These are phyloP conservation scores for Xylaria longipes DNA, from an alignment of 495 filamentous ascomycete genomes.

Conservation along the genomic window DNA sequence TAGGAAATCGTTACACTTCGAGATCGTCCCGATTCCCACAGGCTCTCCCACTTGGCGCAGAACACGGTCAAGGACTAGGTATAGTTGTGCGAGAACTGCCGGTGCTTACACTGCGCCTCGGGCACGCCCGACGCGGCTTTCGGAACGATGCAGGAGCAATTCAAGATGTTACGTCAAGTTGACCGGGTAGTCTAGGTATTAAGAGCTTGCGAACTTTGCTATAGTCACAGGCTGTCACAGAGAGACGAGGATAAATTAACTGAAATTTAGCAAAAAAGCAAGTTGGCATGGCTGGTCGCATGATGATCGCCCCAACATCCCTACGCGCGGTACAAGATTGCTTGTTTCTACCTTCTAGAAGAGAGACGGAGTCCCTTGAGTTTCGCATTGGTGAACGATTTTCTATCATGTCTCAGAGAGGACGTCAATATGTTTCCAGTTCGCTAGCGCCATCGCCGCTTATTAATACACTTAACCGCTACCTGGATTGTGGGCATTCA, in stretches of 20 bases:
- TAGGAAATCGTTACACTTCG: conserved; percentile 1
- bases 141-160: conserved; percentile 7
- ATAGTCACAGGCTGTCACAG: conserved; percentile 5
- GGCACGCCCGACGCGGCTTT: conserved; percentile 6
- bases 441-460: not conserved
- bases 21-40: not conserved
- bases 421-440: conserved; percentile 14
- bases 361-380: not conserved
- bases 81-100: conserved; percentile 4
- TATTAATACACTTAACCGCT: not conserved
- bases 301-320: conserved; percentile 9
- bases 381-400: not conserved
- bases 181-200: not conserved
- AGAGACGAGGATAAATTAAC: conserved; percentile 17
- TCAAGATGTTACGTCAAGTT: not conserved
- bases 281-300: not conserved
- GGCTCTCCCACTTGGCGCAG: not conserved
- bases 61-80: not conserved
- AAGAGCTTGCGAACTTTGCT: not conserved
- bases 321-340: not conserved
- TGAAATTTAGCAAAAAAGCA: conserved; percentile 22
- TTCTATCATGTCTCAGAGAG: not conserved
- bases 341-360: not conserved
- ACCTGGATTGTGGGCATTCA: not conserved
- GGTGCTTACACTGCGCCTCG: conserved; percentile 2